Conservation (phyloP, 2,329 filamentous ascomycete genomes). For the Periconia macrospinosa region DNA sequence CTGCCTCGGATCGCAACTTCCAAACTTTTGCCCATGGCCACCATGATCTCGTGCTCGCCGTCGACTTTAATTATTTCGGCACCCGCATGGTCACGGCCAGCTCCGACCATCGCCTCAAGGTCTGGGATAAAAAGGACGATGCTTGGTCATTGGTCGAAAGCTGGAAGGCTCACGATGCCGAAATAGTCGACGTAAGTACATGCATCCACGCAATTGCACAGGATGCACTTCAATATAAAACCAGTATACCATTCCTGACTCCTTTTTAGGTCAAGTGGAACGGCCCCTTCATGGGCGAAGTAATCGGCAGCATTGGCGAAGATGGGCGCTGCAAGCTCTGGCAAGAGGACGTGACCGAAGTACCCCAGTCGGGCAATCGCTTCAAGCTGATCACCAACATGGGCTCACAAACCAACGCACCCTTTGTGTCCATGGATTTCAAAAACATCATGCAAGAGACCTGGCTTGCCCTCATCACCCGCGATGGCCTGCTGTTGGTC, state of each 20-base stretch:
- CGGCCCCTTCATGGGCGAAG: conserved; percentile 83
- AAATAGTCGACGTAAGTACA: conserved; percentile 76
- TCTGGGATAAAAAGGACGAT: conserved; percentile 79
- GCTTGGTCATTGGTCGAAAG: conserved; percentile 82
- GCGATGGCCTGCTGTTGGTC: conserved; percentile 77
- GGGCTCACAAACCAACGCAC: conserved; percentile 67
- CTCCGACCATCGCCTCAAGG: conserved; percentile 88
- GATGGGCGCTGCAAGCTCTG: conserved; percentile 91
- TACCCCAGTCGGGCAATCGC: conserved; percentile 71
- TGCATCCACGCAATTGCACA: not conserved
- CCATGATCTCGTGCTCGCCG: conserved; percentile 78
- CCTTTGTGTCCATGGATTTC: conserved; percentile 79
- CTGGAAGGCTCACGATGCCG: conserved; percentile 87
- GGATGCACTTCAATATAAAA: not conserved
- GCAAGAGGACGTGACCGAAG: conserved; percentile 84
- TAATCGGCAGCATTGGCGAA: conserved; percentile 84
- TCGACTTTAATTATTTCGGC: conserved; percentile 90
- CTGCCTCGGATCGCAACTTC: conserved; percentile 44
- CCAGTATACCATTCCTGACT: conserved; percentile 17
- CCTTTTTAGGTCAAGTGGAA: conserved; percentile 81
- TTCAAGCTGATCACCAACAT: conserved; percentile 72
- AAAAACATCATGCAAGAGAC: conserved; percentile 83
- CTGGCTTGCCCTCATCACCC: conserved; percentile 80
- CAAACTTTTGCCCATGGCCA: conserved; percentile 72
- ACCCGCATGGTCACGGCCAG: conserved; percentile 89